Evolutionary conservation across 495 filamentous ascomycete genomes (phyloP).

Genomic region (Schizothecium vesticola): DNA sequence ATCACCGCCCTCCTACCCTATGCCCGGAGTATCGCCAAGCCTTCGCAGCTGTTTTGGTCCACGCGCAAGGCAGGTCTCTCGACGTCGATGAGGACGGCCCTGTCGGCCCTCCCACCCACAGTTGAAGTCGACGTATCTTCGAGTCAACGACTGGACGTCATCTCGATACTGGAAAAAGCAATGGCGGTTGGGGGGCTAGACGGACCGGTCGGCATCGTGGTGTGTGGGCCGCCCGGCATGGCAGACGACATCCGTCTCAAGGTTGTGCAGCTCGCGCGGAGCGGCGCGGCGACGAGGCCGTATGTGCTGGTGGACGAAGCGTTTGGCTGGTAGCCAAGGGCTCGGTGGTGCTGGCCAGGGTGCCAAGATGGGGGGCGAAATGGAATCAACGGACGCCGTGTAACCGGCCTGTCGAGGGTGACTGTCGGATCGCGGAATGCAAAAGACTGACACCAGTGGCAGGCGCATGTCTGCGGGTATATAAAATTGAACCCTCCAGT

Average conservation of each 20-base stretch:
- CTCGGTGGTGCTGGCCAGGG: too few relatives aligned
- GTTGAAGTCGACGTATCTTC: constrained; percentile 12
- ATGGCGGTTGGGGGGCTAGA: constrained; percentile 1
- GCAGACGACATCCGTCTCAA: constrained; percentile 19
- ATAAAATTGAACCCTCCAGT: too few relatives aligned
- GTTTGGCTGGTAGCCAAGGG: constrained; percentile 10
- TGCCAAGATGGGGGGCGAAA: neutral
- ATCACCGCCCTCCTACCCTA: constrained; percentile 21
- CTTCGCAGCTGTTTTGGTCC: constrained; percentile 18
- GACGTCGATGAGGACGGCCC: neutral
- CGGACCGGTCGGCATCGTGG: constrained; percentile 19
- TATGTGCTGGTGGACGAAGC: constrained; percentile 18
- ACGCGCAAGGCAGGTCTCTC: constrained; percentile 12
- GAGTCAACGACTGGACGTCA: constrained; percentile 14
- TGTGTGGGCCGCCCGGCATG: constrained; percentile 24
- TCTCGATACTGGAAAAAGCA: constrained; percentile 6
- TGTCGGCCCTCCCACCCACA: constrained; percentile 6
- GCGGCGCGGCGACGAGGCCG: constrained; percentile 3
- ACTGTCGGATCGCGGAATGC: too few relatives aligned
- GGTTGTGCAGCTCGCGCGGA: constrained; percentile 11
- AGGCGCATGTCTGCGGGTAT: too few relatives aligned
- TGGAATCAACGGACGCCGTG: neutral
- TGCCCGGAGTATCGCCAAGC: constrained; percentile 8
- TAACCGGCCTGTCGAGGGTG: too few relatives aligned
- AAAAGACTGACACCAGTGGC: too few relatives aligned